These are phyloP conservation scores for Picea abies DNA, from an alignment of 83 land plant genomes.

Conservation along the genomic window DNA sequence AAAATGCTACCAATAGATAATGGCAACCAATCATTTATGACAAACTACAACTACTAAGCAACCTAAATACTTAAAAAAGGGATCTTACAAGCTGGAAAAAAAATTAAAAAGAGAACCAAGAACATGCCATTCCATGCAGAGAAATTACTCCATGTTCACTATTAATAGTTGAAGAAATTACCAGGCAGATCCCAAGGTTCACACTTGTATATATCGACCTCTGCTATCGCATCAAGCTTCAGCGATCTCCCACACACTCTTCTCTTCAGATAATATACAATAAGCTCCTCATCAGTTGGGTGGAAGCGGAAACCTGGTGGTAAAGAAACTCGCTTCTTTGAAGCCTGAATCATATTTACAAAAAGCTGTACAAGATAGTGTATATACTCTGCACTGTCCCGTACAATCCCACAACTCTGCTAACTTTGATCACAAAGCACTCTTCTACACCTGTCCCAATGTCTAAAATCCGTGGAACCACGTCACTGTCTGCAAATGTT, in stretches of 20 bases:
- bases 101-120: not conserved
- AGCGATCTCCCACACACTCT: constrained; percentile 5
- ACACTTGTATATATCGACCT: constrained; percentile 16
- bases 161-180: constrained; percentile 14
- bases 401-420: constrained; percentile 9
- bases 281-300: constrained; percentile 17
- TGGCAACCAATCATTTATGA: not conserved
- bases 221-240: constrained; percentile 3
- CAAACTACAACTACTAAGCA: not conserved
- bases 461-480: not conserved
- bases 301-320: constrained; percentile 19
- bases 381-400: not conserved
- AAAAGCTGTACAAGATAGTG: not conserved
- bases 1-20: not conserved
- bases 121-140: not conserved
- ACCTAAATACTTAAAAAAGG: too few relatives aligned
- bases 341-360: not conserved
- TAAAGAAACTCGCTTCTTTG: constrained; percentile 4
- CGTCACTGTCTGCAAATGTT: not conserved
- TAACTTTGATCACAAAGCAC: not conserved
- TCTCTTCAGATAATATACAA: constrained; percentile 17
- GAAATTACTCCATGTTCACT: not conserved
- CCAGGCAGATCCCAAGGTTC: constrained; percentile 25
- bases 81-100: not conserved
- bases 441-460: not conserved